Evolutionary conservation across 768 basidiomycete genomes (phyloP).

Genomic region (Boletus subparvulus): DNA sequence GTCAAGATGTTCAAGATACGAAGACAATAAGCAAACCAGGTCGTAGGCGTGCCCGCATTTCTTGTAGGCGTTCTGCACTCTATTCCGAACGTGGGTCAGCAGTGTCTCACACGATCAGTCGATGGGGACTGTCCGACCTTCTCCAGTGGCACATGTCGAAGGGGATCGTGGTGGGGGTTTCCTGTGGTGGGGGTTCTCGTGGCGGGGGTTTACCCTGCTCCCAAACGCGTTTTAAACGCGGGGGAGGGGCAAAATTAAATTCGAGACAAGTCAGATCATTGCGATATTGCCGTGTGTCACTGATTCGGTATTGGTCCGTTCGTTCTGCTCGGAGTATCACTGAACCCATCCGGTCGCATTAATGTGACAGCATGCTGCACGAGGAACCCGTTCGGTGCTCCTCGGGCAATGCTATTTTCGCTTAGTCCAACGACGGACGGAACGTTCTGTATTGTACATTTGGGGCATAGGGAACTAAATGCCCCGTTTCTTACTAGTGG

Average conservation of each 20-base stretch:
- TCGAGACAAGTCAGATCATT: constrained; percentile 24
- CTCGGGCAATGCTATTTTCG: constrained; percentile 34
- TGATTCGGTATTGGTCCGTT: constrained; percentile 26
- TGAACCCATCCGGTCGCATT: constrained; percentile 18
- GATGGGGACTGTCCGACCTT: constrained; percentile 47
- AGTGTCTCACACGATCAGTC: constrained; percentile 9
- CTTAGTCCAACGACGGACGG: constrained; percentile 10
- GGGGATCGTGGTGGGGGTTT: constrained; percentile 22
- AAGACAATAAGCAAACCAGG: constrained; percentile 42
- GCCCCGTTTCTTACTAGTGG: constrained; percentile 15
- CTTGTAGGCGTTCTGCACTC: constrained; percentile 64
- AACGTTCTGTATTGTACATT: constrained; percentile 21
- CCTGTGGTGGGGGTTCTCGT: constrained; percentile 2
- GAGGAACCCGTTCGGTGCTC: constrained; percentile 31
- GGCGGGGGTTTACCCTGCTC: neutral
- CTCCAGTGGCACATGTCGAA: constrained; percentile 67
- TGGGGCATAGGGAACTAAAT: constrained; percentile 20
- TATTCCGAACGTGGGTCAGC: constrained; percentile 29
- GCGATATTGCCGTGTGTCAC: constrained; percentile 23
- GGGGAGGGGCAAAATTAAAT: constrained; percentile 15
- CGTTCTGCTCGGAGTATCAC: constrained; percentile 20
- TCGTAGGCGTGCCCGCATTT: constrained; percentile 54
- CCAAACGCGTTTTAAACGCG: constrained; percentile 27
- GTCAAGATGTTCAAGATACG: constrained; percentile 11
- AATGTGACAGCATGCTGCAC: constrained; percentile 24